phyloP scores from a whole-genome alignment of 2,329 filamentous ascomycete genomes.

The Alternaria consortialis region DNA sequence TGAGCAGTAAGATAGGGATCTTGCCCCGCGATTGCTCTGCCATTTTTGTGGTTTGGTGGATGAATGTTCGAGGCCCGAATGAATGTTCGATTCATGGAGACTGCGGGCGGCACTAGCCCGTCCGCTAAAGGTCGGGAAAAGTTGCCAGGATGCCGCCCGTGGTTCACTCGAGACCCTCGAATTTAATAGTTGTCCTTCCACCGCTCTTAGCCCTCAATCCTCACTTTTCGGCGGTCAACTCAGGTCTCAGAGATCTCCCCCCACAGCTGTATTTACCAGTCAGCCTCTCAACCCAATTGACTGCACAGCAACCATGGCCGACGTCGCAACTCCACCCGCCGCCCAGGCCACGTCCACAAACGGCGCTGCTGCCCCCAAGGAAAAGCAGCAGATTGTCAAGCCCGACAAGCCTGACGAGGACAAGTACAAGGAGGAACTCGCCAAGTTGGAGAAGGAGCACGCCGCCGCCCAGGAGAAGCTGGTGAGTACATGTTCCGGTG shows the following conservation, averaged over 20 bases:
- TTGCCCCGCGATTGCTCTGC: constrained; percentile 29
- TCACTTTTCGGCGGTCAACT: constrained; percentile 15
- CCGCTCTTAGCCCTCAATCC: constrained; percentile 7
- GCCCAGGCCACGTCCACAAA: constrained; percentile 42
- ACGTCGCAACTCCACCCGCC: constrained; percentile 50
- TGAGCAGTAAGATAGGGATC: constrained; percentile 74
- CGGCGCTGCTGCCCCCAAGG: constrained; percentile 43
- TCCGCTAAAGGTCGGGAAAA: constrained; percentile 33
- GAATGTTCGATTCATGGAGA: constrained; percentile 13
- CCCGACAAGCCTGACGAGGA: constrained; percentile 90
- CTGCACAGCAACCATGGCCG: constrained; percentile 41
- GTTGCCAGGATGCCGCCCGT: constrained; percentile 27
- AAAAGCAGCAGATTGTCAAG: constrained; percentile 60
- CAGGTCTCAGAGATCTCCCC: constrained; percentile 9
- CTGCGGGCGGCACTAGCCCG: constrained; percentile 18
- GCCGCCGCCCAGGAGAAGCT: constrained; percentile 76
- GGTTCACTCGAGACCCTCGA: constrained; percentile 31
- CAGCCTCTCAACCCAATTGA: constrained; percentile 30
- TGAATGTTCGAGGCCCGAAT: constrained; percentile 14
- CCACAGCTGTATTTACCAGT: constrained; percentile 25
- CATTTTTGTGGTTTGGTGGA: constrained; percentile 31
- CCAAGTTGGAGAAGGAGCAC: constrained; percentile 87
- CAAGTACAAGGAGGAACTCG: constrained; percentile 79
- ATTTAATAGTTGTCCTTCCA: constrained; percentile 36
- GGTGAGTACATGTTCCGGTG: constrained; percentile 55